Evolutionary conservation across 257 asterid genomes (phyloP).

Genomic region (Ligustrum vulgare): DNA sequence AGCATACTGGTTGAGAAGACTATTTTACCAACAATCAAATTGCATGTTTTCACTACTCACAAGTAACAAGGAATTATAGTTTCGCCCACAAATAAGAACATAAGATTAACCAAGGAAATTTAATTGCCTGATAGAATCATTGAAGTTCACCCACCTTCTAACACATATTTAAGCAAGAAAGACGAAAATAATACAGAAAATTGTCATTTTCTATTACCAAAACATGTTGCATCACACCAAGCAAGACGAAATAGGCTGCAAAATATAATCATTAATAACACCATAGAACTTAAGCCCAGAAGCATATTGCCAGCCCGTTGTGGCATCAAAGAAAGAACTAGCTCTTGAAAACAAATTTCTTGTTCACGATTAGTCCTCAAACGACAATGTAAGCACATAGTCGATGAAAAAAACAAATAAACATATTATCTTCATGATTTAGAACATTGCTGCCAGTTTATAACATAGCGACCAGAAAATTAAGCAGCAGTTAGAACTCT

Average conservation of each 20-base stretch:
- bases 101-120: constrained; percentile 15
- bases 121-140: constrained; percentile 21
- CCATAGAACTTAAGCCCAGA: constrained; percentile 22
- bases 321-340: neutral
- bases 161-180: neutral
- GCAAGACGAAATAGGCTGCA: constrained; percentile 22
- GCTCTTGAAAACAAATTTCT: neutral
- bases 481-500: neutral
- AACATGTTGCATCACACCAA: constrained; percentile 18
- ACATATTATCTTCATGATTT: neutral
- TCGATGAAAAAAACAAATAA: neutral
- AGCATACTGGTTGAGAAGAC: constrained; percentile 18
- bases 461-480: neutral
- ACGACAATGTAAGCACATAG: neutral
- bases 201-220: constrained; percentile 13
- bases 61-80: neutral
- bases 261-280: neutral
- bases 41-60: neutral
- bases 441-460: neutral
- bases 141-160: constrained; percentile 16
- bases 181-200: constrained; percentile 12
- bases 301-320: constrained; percentile 9
- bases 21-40: neutral
- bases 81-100: constrained; percentile 7
- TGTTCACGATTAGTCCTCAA: neutral